A percentile compares a stretch with the other conserved stretches of the same genome.
Evolutionary conservation across 306 rosid species (phyloP).

Genomic region (Geum urbanum): DNA sequence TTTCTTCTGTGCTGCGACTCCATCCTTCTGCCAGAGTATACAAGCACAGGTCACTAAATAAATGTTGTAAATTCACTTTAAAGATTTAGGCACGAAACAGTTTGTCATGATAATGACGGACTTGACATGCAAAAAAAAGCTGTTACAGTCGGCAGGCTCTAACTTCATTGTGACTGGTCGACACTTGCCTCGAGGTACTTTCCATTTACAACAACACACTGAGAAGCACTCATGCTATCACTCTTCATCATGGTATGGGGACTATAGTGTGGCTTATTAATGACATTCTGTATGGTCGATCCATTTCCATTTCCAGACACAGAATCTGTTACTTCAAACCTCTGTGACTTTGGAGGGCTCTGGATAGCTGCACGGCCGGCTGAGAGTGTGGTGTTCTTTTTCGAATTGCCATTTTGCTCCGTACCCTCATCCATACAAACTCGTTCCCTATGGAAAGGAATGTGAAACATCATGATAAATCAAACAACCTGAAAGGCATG

Average conservation of each 20-base stretch:
- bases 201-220: constrained; percentile 30
- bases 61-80: neutral
- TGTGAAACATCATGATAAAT: constrained; percentile 10
- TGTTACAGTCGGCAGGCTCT: neutral
- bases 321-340: constrained; percentile 18
- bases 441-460: constrained; percentile 40
- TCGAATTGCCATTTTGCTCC: constrained; percentile 24
- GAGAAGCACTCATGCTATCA: constrained; percentile 40
- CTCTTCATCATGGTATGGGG: constrained; percentile 38
- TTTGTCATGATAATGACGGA: neutral
- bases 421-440: constrained; percentile 37
- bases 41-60: constrained; percentile 3
- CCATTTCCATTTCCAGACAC: constrained; percentile 25
- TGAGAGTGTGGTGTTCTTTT: constrained; percentile 31
- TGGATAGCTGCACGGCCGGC: constrained; percentile 35
- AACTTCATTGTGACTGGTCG: neutral
- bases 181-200: constrained; percentile 25
- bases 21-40: constrained; percentile 28
- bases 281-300: constrained; percentile 30
- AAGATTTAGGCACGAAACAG: neutral
- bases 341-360: constrained; percentile 39
- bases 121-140: neutral
- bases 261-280: constrained; percentile 26
- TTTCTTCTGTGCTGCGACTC: constrained; percentile 8
- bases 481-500: neutral